Evolutionary conservation across 768 basidiomycete species (phyloP), one percentile per base, ranked within the genome.

Genomic region (Lactarius sp.): DNA sequence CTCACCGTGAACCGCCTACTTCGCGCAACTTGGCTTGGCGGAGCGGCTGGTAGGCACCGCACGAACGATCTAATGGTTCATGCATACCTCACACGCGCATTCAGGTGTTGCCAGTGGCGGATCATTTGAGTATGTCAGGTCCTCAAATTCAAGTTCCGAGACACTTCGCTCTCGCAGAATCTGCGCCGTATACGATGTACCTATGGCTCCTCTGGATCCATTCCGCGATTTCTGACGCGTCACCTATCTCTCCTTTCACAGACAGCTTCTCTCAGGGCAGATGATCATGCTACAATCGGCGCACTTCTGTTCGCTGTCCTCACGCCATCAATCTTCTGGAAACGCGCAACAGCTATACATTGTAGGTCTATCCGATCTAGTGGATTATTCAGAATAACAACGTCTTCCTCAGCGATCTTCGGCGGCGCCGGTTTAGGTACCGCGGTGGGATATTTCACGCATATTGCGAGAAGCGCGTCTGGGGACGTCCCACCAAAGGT

Each of bases 271-370:
- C 73, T 89, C 57, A 78, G 89, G 66, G 78, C 80, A 52, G 84
- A 90, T 59, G 91, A 92, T 71, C 85, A 90, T 70, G 80, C 88
- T 22, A 90, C 83, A 2, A 88, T 92, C 52, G 91, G 91, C 31
- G 79, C 80, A 20, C 69, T 92, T 52, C 73, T 93, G 22, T 81
- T 79, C 61, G 82, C 81, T 16, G 80, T 87, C 14, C 71, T 92
- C 3, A 81, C 80, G 4, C 86, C 91, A 3, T 86, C 88, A 3
- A 57, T 91, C 34, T 77, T 92, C 55, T 92, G 88, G 88, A 90
- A 82, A 54, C 80, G 81, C 58, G 88, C 87, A 37, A 77, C 74
- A 39, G 71, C 78, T 16, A 74, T 85, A n/a, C 83, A 90, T 68
- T 69, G 90, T 91, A 69, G 59, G 80, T 72, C 36, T 27, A 18